A percentile compares a stretch with the other conserved stretches of the same genome.
These are phyloP conservation scores for Lumnitzera racemosa DNA, from an alignment of 345 rosid genomes.

Conservation along the genomic window DNA sequence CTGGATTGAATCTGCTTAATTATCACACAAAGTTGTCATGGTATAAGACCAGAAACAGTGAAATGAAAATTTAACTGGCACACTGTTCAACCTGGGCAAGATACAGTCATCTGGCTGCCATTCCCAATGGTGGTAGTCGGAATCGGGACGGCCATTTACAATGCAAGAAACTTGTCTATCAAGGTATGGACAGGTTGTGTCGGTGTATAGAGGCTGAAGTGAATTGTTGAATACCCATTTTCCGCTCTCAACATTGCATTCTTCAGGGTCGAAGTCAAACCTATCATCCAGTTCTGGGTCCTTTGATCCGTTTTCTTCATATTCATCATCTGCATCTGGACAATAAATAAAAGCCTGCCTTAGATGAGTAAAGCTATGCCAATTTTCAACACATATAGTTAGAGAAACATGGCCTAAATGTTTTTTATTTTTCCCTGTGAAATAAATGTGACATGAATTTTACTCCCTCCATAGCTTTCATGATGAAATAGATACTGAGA, in stretches of 20 bases:
- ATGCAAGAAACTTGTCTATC: slow-evolving; percentile 71
- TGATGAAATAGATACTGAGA: too few species aligned
- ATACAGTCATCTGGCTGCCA: slow-evolving; percentile 95
- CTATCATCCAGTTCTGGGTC: slow-evolving; percentile 54
- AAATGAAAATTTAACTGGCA: neutral
- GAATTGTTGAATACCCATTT: slow-evolving; percentile 75
- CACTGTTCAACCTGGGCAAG: slow-evolving; percentile 44
- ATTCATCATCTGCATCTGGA: slow-evolving; percentile 18
- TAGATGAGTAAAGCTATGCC: too few species aligned
- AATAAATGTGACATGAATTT: too few species aligned
- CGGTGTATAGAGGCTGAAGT: slow-evolving; percentile 60
- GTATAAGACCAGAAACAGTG: neutral
- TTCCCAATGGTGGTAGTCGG: slow-evolving; percentile 73
- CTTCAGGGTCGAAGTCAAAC: slow-evolving; percentile 84
- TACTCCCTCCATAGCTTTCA: too few species aligned
- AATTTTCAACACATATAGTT: too few species aligned
- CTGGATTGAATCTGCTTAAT: slow-evolving; percentile 54
- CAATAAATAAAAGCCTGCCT: too few species aligned
- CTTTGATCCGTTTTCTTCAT: slow-evolving; percentile 19
- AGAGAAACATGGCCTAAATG: too few species aligned
- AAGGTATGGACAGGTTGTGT: slow-evolving; percentile 69
- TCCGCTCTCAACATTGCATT: slow-evolving; percentile 64
- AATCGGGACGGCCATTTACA: slow-evolving; percentile 59
- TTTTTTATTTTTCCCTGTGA: too few species aligned
- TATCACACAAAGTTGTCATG: neutral